Evolutionary conservation across 2,329 filamentous ascomycete species (phyloP).

Genomic region (Aspergillus amoenus): DNA sequence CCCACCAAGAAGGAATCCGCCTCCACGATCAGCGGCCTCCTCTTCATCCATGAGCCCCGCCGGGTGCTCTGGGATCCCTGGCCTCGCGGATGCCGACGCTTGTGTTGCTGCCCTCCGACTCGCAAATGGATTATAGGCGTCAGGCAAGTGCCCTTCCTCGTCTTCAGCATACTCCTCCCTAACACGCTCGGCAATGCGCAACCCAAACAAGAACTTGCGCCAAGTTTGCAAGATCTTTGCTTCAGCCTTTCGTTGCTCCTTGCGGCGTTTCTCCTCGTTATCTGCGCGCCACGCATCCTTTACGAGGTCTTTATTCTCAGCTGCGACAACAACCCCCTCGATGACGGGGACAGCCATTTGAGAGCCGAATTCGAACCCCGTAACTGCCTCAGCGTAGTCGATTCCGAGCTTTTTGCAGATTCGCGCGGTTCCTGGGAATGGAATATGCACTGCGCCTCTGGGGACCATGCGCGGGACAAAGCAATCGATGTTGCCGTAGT

Average conservation of each 20-base stretch:
- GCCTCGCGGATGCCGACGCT: not conserved
- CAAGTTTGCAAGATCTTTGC: constrained; percentile 73
- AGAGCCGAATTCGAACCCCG: constrained; percentile 93
- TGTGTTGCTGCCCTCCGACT: constrained; percentile 7
- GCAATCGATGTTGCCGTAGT: constrained; percentile 93
- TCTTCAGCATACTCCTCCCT: constrained; percentile 70
- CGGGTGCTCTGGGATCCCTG: not conserved
- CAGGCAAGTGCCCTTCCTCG: constrained; percentile 27
- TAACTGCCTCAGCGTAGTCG: constrained; percentile 90
- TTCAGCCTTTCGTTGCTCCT: constrained; percentile 79
- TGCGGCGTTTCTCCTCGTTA: constrained; percentile 70
- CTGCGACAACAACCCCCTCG: constrained; percentile 82
- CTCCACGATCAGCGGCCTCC: constrained; percentile 17
- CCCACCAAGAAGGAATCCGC: constrained; percentile 11
- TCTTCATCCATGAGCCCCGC: not conserved
- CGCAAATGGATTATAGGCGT: constrained; percentile 38
- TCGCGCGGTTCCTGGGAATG: constrained; percentile 71
- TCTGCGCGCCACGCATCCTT: constrained; percentile 78
- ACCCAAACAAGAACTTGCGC: constrained; percentile 82
- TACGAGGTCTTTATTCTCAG: constrained; percentile 72
- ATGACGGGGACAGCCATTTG: constrained; percentile 92
- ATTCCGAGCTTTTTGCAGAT: constrained; percentile 82
- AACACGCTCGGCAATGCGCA: constrained; percentile 78
- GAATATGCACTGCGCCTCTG: constrained; percentile 77
- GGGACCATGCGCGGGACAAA: constrained; percentile 95